Conservation (phyloP, 129 eudicot genomes). For the Sambucus nigra region DNA sequence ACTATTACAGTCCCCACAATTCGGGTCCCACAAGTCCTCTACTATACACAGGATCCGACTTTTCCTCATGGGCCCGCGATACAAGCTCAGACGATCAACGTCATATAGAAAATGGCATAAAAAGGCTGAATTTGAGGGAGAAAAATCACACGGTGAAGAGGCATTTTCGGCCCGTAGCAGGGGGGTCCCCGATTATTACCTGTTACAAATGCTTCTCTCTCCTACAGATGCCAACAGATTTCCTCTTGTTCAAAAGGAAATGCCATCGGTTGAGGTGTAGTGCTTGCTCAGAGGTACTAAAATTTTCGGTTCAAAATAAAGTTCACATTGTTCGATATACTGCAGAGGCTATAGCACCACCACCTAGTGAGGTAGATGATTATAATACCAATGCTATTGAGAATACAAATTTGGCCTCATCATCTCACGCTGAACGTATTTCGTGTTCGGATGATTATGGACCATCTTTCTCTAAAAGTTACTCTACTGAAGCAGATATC, state of each 20-base stretch:
- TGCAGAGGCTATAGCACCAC: constrained; percentile 43
- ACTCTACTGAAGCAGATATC: constrained; percentile 49
- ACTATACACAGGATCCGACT: constrained; percentile 25
- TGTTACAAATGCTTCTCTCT: constrained; percentile 55
- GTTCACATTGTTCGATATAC: constrained; percentile 35
- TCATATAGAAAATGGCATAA: constrained; percentile 17
- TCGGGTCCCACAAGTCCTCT: constrained; percentile 36
- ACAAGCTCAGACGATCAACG: constrained; percentile 22
- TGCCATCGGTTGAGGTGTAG: constrained; percentile 57
- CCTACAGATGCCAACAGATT: constrained; percentile 73
- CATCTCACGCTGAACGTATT: constrained; percentile 28
- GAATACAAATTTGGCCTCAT: constrained; percentile 10
- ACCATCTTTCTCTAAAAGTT: constrained; percentile 32
- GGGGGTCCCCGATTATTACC: constrained; percentile 62
- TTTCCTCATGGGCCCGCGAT: constrained; percentile 20
- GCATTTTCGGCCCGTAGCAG: constrained; percentile 59
- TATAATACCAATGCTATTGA: constrained; percentile 3
- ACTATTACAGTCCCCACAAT: constrained; percentile 16
- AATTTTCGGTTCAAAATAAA: constrained; percentile 40
- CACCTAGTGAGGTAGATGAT: constrained; percentile 66
- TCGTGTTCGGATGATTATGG: constrained; percentile 56
- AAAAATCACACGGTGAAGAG: constrained; percentile 31
- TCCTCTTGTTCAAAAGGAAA: constrained; percentile 47
- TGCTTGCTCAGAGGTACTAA: constrained; percentile 52
- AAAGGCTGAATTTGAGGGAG: constrained; percentile 23